phyloP scores from a whole-genome alignment of 345 rosid genomes.

The Populus nigra region DNA sequence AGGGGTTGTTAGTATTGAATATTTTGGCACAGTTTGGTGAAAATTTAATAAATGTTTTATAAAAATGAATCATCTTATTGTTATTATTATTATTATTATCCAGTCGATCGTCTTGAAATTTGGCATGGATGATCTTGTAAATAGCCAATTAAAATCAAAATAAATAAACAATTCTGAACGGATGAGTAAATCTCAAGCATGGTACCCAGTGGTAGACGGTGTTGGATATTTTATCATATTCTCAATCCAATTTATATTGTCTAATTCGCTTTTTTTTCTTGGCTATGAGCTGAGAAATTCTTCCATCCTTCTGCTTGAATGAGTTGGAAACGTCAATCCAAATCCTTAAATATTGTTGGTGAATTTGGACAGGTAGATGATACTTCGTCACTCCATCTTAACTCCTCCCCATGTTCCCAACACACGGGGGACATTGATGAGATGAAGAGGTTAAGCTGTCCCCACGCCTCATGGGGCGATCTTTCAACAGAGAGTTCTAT shows the following conservation, averaged over 20 bases:
- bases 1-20: too few species aligned
- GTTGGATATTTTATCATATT: neutral
- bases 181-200: neutral
- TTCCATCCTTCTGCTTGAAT: neutral
- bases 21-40: too few species aligned
- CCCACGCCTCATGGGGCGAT: neutral
- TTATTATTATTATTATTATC: too few species aligned
- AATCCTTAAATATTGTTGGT: neutral
- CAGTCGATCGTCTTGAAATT: too few species aligned
- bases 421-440: slow-evolving; percentile 4
- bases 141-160: neutral
- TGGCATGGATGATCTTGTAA: too few species aligned
- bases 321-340: neutral
- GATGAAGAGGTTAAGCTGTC: neutral
- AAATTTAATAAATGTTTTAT: too few species aligned
- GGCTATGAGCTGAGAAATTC: neutral
- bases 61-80: too few species aligned
- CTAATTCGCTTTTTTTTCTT: too few species aligned
- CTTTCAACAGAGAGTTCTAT: neutral
- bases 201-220: neutral
- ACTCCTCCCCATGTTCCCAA: slow-evolving; percentile 9
- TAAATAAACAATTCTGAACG: neutral
- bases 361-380: neutral
- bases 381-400: neutral
- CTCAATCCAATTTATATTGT: neutral